Percentiles rank a stretch among this genome's conserved stretches.
Evolutionary conservation across 495 filamentous ascomycete genomes (phyloP).

Genomic region (Aspergillus carlsbadensis): DNA sequence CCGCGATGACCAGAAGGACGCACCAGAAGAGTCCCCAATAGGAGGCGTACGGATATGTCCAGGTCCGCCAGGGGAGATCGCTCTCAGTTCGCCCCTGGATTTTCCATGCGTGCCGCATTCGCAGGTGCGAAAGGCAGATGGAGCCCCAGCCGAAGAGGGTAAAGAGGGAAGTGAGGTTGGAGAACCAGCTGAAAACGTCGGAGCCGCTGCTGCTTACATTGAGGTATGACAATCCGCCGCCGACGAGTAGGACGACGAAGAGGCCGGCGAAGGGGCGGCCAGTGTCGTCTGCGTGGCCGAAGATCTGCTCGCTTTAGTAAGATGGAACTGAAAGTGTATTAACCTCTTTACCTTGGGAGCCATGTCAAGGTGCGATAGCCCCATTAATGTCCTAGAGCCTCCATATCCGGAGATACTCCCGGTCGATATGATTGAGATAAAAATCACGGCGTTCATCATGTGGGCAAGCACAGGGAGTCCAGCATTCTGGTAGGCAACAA

Average conservation of each 20-base stretch:
- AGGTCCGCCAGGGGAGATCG: slow-evolving; percentile 64
- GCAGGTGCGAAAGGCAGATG: slow-evolving; percentile 56
- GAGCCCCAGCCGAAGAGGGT: slow-evolving; percentile 57
- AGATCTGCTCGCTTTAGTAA: slow-evolving; percentile 20
- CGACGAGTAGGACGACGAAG: slow-evolving; percentile 43
- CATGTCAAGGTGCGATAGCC: slow-evolving; percentile 51
- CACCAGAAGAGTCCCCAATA: slow-evolving; percentile 29
- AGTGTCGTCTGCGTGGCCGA: slow-evolving; percentile 48
- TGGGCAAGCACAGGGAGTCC: slow-evolving; percentile 33
- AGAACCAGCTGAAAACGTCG: slow-evolving; percentile 60
- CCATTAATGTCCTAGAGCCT: slow-evolving; percentile 56
- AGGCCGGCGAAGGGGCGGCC: slow-evolving; percentile 51
- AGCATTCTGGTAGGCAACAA: slow-evolving; percentile 57
- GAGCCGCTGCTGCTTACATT: slow-evolving; percentile 45
- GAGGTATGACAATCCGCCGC: slow-evolving; percentile 46
- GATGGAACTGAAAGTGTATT: neutral
- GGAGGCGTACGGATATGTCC: slow-evolving; percentile 28
- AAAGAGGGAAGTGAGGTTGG: slow-evolving; percentile 52
- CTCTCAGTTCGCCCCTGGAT: slow-evolving; percentile 58
- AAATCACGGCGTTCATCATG: slow-evolving; percentile 44
- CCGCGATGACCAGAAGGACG: slow-evolving; percentile 23
- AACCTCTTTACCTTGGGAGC: slow-evolving; percentile 55
- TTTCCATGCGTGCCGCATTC: slow-evolving; percentile 64
- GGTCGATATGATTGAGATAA: slow-evolving; percentile 44
- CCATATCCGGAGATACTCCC: slow-evolving; percentile 60